Percentiles rank a stretch among this genome's conserved stretches.
These are phyloP conservation scores for Hygrophoropsis aurantiaca DNA, from an alignment of 768 basidiomycete species.

Conservation along the genomic window DNA sequence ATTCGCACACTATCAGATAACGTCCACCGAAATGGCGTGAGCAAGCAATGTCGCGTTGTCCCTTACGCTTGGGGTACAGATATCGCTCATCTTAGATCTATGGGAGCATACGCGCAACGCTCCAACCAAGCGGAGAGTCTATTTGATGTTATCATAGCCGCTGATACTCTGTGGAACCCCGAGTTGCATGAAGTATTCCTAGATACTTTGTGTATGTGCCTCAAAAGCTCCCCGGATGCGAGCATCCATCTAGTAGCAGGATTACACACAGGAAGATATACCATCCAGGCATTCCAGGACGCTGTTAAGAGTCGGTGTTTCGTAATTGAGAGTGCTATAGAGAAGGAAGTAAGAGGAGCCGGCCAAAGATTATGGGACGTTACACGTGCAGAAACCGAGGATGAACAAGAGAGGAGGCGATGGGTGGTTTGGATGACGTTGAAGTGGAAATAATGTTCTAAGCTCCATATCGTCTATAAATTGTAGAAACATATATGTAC, in stretches of 20 bases:
- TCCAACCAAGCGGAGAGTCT: slow-evolving; percentile 17
- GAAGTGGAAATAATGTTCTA: slow-evolving; percentile 46
- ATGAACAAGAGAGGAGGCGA: slow-evolving; percentile 63
- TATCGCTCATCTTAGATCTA: slow-evolving; percentile 14
- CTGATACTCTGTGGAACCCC: slow-evolving; percentile 80
- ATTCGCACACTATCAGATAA: slow-evolving; percentile 61
- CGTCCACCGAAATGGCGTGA: slow-evolving; percentile 48
- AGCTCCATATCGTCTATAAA: too few relatives aligned
- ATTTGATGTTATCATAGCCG: slow-evolving; percentile 69
- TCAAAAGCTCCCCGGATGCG: slow-evolving; percentile 42
- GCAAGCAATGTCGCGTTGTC: slow-evolving; percentile 47
- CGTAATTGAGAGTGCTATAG: slow-evolving; percentile 42
- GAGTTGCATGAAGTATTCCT: slow-evolving; percentile 57
- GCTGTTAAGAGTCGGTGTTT: slow-evolving; percentile 41
- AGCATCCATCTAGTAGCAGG: slow-evolving; percentile 70
- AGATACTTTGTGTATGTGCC: slow-evolving; percentile 46
- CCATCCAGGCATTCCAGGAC: slow-evolving; percentile 60
- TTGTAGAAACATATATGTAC: too few relatives aligned
- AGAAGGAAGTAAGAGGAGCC: slow-evolving; percentile 46
- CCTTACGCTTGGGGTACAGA: slow-evolving; percentile 70
- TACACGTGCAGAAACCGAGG: slow-evolving; percentile 49
- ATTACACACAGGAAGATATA: slow-evolving; percentile 74
- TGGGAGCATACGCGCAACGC: background rate
- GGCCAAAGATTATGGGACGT: slow-evolving; percentile 51
- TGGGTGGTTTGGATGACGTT: slow-evolving; percentile 74